Conservation (phyloP, 2,329 filamentous ascomycete species). For the Sarocladium brachiariae region DNA sequence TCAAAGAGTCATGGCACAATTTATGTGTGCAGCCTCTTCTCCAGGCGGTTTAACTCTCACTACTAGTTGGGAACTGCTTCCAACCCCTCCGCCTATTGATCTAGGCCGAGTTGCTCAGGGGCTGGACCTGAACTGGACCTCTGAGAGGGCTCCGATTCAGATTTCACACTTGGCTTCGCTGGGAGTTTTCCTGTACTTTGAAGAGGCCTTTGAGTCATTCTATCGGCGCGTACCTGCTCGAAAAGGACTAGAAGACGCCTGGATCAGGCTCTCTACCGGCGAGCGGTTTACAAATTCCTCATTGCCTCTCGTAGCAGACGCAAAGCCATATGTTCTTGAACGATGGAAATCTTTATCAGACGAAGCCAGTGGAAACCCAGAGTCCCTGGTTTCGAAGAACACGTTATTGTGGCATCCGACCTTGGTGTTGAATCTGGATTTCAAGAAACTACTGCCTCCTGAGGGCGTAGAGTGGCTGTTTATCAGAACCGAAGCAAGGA, state of each 20-base stretch:
- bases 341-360: constrained; percentile 24
- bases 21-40: background rate
- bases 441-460: constrained; percentile 61
- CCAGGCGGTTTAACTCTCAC: constrained; percentile 10
- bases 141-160: background rate
- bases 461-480: constrained; percentile 66
- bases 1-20: background rate
- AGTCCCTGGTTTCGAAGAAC: background rate
- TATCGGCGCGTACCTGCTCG: constrained; percentile 10
- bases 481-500: constrained; percentile 55
- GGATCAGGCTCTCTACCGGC: constrained; percentile 52
- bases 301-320: constrained; percentile 58
- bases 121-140: background rate
- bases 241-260: constrained; percentile 46
- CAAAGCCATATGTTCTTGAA: constrained; percentile 60
- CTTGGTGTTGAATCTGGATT: constrained; percentile 62
- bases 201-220: constrained; percentile 10
- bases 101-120: background rate
- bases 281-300: constrained; percentile 55
- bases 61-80: constrained; percentile 12
- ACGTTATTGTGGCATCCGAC: constrained; percentile 67
- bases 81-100: background rate
- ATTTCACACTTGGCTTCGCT: background rate
- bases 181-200: background rate
- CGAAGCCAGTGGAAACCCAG: constrained; percentile 12